phyloP scores from a whole-genome alignment of 352 stramenopile species.

The Aphanomyces astaci region DNA sequence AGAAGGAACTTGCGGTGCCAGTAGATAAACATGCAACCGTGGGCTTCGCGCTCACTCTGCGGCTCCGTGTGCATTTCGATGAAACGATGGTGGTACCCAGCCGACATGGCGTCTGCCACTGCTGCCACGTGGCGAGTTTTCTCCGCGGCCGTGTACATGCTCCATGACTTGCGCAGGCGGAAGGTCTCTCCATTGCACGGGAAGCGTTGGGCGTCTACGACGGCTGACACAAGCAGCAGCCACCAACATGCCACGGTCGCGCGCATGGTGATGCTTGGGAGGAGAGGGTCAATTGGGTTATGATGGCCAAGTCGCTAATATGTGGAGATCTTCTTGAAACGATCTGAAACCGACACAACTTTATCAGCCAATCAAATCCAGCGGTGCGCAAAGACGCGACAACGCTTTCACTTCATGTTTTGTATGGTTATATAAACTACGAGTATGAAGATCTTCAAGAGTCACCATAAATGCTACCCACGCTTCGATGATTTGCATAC shows the following conservation, averaged over 20 bases:
- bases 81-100: constrained; percentile 48
- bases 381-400: too few species aligned
- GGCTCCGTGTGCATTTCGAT: constrained; percentile 44
- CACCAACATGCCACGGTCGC: not conserved
- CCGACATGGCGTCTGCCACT: constrained; percentile 43
- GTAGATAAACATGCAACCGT: constrained; percentile 48
- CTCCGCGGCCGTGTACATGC: constrained; percentile 32
- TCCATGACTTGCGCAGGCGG: constrained; percentile 41
- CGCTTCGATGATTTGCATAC: too few species aligned
- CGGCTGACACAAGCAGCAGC: not conserved
- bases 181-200: not conserved
- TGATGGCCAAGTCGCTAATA: too few species aligned
- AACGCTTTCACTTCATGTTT: too few species aligned
- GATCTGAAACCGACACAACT: too few species aligned
- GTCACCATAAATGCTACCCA: too few species aligned
- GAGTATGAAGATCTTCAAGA: too few species aligned
- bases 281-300: too few species aligned
- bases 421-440: too few species aligned
- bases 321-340: too few species aligned
- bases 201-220: too few species aligned
- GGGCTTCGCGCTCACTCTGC: constrained; percentile 32
- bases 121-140: constrained; percentile 60
- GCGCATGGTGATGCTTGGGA: not conserved
- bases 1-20: constrained; percentile 66
- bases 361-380: too few species aligned